Evolutionary conservation across 257 asterid species (phyloP).

Genomic region (Capsicum chinense): DNA sequence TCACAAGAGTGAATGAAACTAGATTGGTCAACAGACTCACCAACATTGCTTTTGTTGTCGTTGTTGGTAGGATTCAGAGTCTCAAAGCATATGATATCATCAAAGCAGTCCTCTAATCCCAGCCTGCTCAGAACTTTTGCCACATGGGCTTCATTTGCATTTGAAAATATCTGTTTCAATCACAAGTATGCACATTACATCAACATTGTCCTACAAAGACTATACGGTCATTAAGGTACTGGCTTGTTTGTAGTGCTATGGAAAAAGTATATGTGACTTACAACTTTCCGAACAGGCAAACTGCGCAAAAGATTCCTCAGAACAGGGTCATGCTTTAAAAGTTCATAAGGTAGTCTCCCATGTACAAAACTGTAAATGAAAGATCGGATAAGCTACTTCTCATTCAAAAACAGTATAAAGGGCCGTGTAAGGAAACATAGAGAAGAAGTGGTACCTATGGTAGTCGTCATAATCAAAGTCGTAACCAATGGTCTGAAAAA

Average conservation of each 20-base stretch:
- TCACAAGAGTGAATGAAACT: neutral
- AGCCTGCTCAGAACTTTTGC: slow-evolving; percentile 71
- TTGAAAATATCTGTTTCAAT: slow-evolving; percentile 77
- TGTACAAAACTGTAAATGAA: slow-evolving; percentile 66
- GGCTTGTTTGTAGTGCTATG: slow-evolving; percentile 6
- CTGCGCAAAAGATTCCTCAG: slow-evolving; percentile 64
- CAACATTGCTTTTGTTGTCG: slow-evolving; percentile 37
- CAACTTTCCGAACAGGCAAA: slow-evolving; percentile 79
- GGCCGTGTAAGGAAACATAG: neutral
- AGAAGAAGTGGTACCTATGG: slow-evolving; percentile 58
- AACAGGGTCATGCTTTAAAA: slow-evolving; percentile 69
- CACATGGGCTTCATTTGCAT: slow-evolving; percentile 92
- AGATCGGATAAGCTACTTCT: neutral
- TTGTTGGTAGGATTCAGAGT: slow-evolving; percentile 64
- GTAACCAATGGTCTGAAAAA: slow-evolving; percentile 69
- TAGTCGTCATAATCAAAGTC: slow-evolving; percentile 86
- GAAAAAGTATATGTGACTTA: slow-evolving; percentile 42
- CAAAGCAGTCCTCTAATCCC: slow-evolving; percentile 86
- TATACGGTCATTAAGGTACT: neutral
- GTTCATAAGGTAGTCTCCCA: slow-evolving; percentile 85
- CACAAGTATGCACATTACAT: neutral
- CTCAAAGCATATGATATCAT: slow-evolving; percentile 73
- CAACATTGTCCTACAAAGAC: neutral
- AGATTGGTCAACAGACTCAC: slow-evolving; percentile 43
- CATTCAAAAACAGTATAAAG: slow-evolving; percentile 2